These are phyloP conservation scores for Penicillium sp. DNA, from an alignment of 2,329 filamentous ascomycete genomes.

Conservation along the genomic window DNA sequence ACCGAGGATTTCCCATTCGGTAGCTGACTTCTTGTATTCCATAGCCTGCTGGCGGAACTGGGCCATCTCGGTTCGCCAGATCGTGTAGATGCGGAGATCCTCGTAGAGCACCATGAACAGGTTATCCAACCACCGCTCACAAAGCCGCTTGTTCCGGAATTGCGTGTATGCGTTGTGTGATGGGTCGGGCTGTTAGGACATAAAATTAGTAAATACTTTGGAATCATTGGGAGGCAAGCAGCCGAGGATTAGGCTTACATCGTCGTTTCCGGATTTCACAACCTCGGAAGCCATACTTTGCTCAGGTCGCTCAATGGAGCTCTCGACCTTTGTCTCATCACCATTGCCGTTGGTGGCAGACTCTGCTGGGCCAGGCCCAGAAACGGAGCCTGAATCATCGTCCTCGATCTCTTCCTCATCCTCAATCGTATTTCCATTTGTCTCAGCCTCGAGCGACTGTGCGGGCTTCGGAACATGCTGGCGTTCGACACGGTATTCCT, in stretches of 20 bases:
- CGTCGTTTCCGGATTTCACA: constrained; percentile 75
- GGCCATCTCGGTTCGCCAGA: constrained; percentile 98
- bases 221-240: neutral
- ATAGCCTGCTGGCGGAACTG: constrained; percentile 92
- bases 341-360: constrained; percentile 41
- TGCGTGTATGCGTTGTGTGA: constrained; percentile 79
- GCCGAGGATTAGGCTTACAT: constrained; percentile 55
- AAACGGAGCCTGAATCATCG: constrained; percentile 35
- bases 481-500: constrained; percentile 87
- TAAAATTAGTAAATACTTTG: constrained; percentile 23
- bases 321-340: constrained; percentile 36
- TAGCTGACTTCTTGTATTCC: constrained; percentile 94
- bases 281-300: constrained; percentile 79
- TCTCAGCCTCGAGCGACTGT: constrained; percentile 64
- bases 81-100: constrained; percentile 96
- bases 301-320: constrained; percentile 75
- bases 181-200: constrained; percentile 59
- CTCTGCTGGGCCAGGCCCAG: constrained; percentile 31
- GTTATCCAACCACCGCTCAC: constrained; percentile 97
- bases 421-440: constrained; percentile 42
- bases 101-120: constrained; percentile 99
- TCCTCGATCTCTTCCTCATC: constrained; percentile 39
- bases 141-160: constrained; percentile 95
- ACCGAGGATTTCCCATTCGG: constrained; percentile 98
- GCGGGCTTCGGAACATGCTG: constrained; percentile 70